Conservation (phyloP, 2,329 filamentous ascomycete species). For the Ophiostoma sp. region DNA sequence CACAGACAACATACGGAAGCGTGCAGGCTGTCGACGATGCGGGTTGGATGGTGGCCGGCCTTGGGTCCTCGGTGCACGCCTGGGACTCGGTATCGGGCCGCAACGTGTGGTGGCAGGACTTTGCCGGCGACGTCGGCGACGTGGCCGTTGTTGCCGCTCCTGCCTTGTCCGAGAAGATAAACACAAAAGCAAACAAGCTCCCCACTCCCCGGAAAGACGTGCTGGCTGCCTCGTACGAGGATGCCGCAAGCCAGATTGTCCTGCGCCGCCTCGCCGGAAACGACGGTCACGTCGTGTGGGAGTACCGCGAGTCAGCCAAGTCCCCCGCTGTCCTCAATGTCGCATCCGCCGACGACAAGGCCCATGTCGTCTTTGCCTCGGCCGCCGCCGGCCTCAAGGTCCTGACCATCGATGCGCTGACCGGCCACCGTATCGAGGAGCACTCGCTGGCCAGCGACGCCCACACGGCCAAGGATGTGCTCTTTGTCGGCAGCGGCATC, state of each 20-base stretch:
- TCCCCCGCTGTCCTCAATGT: slow-evolving; percentile 59
- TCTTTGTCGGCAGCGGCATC: slow-evolving; percentile 71
- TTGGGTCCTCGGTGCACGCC: slow-evolving; percentile 63
- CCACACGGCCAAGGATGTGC: slow-evolving; percentile 55
- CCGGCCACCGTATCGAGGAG: slow-evolving; percentile 67
- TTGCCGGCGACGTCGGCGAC: slow-evolving; percentile 57
- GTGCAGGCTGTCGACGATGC: slow-evolving; percentile 73
- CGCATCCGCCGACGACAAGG: slow-evolving; percentile 57
- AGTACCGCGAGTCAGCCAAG: slow-evolving; percentile 58
- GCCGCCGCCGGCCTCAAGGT: slow-evolving; percentile 66
- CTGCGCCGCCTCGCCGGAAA: slow-evolving; percentile 68
- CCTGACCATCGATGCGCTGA: slow-evolving; percentile 63
- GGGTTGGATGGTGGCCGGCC: slow-evolving; percentile 68
- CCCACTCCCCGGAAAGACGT: slow-evolving; percentile 27
- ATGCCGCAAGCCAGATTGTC: slow-evolving; percentile 42
- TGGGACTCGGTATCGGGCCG: slow-evolving; percentile 83
- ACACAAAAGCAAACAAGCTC: slow-evolving; percentile 53
- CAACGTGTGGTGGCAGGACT: slow-evolving; percentile 65
- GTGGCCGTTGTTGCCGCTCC: slow-evolving; percentile 56
- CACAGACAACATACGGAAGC: slow-evolving; percentile 29
- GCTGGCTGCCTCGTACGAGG: slow-evolving; percentile 30
- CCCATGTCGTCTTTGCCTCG: slow-evolving; percentile 75
- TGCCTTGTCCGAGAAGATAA: neutral
- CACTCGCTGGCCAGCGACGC: slow-evolving; percentile 69
- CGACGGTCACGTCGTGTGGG: slow-evolving; percentile 72